These are phyloP conservation scores for Sporothrix luriei DNA, from an alignment of 2,329 filamentous ascomycete species.

Conservation along the genomic window DNA sequence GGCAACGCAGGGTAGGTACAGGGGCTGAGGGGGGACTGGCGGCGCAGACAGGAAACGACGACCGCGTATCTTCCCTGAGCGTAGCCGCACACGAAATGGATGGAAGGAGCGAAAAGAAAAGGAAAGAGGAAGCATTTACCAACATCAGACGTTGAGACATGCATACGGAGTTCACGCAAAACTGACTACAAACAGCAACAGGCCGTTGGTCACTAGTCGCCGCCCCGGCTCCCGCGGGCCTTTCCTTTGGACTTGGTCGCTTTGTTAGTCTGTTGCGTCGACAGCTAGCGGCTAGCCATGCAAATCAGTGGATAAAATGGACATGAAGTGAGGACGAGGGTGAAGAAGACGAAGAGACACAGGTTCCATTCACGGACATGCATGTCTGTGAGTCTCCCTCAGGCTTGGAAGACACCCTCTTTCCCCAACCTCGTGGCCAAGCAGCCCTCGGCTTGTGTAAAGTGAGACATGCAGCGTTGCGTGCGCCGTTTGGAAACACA, in stretches of 20 bases:
- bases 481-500: conserved; percentile 5
- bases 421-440: conserved; percentile 15
- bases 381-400: background rate
- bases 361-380: background rate
- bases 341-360: background rate
- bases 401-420: background rate
- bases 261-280: conserved; percentile 20
- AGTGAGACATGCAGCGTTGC: conserved; percentile 30
- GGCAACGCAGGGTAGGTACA: background rate
- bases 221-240: conserved; percentile 29
- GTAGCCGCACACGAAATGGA: conserved; percentile 15
- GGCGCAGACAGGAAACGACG: conserved; percentile 8
- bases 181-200: conserved; percentile 17
- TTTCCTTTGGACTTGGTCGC: conserved; percentile 28
- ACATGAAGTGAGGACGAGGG: background rate
- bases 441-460: conserved; percentile 22
- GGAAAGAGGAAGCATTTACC: background rate
- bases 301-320: conserved; percentile 22
- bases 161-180: background rate
- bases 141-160: conserved; percentile 1
- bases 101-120: conserved; percentile 1
- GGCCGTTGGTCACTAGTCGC: conserved; percentile 30
- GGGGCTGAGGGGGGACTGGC: background rate
- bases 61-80: conserved; percentile 17
- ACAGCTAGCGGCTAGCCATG: background rate